phyloP scores from a whole-genome alignment of 345 rosid species.

The Corchorus olitorius region DNA sequence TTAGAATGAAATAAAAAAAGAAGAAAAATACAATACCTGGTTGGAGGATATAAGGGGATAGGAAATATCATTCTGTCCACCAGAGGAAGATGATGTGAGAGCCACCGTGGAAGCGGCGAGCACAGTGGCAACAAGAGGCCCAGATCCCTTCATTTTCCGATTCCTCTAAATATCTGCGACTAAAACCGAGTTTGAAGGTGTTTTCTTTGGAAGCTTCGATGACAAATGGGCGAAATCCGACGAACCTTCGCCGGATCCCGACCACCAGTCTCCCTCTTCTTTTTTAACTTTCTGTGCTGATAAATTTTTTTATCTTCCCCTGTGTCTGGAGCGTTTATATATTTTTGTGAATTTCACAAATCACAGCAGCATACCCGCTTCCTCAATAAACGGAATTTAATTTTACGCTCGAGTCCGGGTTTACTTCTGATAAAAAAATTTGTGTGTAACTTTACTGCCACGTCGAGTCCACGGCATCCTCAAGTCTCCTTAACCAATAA shows the following conservation, averaged over 20 bases:
- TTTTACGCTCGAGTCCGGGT: constrained; percentile 19
- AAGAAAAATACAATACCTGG: constrained; percentile 21
- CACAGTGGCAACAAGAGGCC: constrained; percentile 44
- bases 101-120: constrained; percentile 58
- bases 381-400: constrained; percentile 22
- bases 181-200: neutral
- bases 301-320: neutral
- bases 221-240: constrained; percentile 35
- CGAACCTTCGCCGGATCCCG: constrained; percentile 46
- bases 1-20: neutral
- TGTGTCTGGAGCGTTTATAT: neutral
- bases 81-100: constrained; percentile 41
- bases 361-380: neutral
- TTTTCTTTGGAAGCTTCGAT: neutral
- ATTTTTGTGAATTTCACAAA: neutral
- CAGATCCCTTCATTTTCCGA: constrained; percentile 40
- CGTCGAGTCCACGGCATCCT: neutral
- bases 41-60: neutral
- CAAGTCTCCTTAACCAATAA: neutral
- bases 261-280: constrained; percentile 12
- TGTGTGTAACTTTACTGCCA: neutral
- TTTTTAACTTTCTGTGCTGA: neutral
- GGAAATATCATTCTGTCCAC: constrained; percentile 6
- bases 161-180: neutral
- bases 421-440: neutral